Evolutionary conservation across 805 yeast genomes (phyloP), one percentile per base, ranked within the genome.

Genomic region (Saturnispora diversa): DNA sequence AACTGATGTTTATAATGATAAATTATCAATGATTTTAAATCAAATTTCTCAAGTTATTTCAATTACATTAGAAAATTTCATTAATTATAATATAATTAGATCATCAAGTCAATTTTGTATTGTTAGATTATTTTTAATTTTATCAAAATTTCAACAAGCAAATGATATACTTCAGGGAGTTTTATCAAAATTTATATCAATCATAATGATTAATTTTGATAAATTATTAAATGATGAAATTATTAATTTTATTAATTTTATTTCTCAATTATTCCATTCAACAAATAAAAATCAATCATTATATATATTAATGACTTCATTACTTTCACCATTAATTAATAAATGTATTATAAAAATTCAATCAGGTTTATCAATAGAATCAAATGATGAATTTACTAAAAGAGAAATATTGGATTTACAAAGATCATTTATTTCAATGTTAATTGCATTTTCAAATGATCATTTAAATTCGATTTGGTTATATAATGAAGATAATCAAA

Each of bases 31-130:
- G n/a, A 46, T 58, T 13, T 44, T 62, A 11, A 55, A 59, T 40
- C 66, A 62, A 43, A 53, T 60, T 32, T 80, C 95, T 0, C 86
- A 85, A 55, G 94, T 84, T 31, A 84, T 85, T 10, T 59, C 84
- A 21, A 87, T 87, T 16, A 84, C 95, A 1, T 68, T 92, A 47
- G 95, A 90, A 46, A 77, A 72, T 44, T 75, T 87, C 47, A 69
- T 77, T 41, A 71, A 74, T 30, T 70, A 68, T 46, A 86, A 80
- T 55, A 67, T 69, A 24, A 75, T 90, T 34, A 74, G 97, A 55
- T 95, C 86, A 50, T 81, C 96, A 4, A 69, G 90, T 4, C 73
- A 96, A 51, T 86, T 84, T 58, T 76, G 95, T 23, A 80, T 88
- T 62, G 85, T 95, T 9, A 73, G 97, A 46, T 70, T 92, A 50